phyloP scores from a whole-genome alignment of 106 monocot species.

The Dendrobium officinale region DNA sequence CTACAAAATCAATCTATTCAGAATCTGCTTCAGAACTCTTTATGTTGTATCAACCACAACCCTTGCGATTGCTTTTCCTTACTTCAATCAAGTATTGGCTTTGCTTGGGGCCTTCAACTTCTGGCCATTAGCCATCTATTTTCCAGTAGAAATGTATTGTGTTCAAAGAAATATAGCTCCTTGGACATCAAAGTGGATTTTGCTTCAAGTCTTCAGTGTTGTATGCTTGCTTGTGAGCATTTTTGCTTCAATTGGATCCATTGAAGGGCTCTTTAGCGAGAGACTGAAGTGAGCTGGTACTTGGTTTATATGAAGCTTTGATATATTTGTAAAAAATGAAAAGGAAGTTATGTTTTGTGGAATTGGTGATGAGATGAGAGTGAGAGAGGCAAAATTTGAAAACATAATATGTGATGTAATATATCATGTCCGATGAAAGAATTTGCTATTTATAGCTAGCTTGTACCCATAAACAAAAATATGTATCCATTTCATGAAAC shows the following conservation, averaged over 20 bases:
- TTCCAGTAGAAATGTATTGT: slow-evolving; percentile 88
- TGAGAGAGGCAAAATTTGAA: too few relatives aligned
- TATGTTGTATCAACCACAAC: slow-evolving; percentile 53
- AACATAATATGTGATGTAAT: too few relatives aligned
- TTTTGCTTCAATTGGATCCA: slow-evolving; percentile 55
- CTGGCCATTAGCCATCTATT: slow-evolving; percentile 79
- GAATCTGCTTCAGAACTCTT: slow-evolving; percentile 52
- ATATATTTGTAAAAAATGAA: background rate
- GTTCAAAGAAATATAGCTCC: slow-evolving; percentile 45
- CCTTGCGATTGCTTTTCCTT: slow-evolving; percentile 64
- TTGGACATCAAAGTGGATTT: slow-evolving; percentile 54
- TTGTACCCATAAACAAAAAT: too few relatives aligned
- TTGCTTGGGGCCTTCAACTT: slow-evolving; percentile 61
- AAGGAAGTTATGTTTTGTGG: too few relatives aligned
- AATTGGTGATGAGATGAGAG: too few relatives aligned
- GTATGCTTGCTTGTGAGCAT: slow-evolving; percentile 43
- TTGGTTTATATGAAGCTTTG: background rate
- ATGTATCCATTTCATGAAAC: too few relatives aligned
- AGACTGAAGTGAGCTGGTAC: slow-evolving; percentile 26
- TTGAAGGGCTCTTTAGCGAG: slow-evolving; percentile 54
- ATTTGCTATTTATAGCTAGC: too few relatives aligned
- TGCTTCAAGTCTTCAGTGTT: slow-evolving; percentile 44
- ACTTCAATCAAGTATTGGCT: slow-evolving; percentile 82
- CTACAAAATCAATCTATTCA: slow-evolving; percentile 32
- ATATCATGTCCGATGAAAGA: too few relatives aligned